These are phyloP conservation scores for Aspergillus chevalieri DNA, from an alignment of 2,329 filamentous ascomycete species.

Conservation along the genomic window DNA sequence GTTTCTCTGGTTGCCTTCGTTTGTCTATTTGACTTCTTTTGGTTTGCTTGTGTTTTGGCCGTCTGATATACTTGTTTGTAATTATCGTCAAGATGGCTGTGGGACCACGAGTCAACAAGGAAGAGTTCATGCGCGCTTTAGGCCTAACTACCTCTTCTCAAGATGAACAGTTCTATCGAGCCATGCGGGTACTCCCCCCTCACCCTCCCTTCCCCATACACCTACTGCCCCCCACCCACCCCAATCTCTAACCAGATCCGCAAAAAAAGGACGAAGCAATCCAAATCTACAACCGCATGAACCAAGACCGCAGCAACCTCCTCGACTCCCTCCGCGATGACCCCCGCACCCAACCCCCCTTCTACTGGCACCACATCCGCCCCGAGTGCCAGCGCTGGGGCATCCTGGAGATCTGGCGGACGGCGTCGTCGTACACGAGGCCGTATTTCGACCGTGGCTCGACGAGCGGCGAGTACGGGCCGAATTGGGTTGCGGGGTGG, in stretches of 20 bases:
- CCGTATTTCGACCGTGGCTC: conserved; percentile 36
- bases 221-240: background rate
- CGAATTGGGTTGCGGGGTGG: conserved; percentile 44
- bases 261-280: conserved; percentile 37
- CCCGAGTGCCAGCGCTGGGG: conserved; percentile 38
- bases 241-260: background rate
- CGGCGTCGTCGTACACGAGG: conserved; percentile 33
- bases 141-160: conserved; percentile 37
- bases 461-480: conserved; percentile 39
- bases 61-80: background rate
- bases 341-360: conserved; percentile 34
- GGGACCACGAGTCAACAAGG: conserved; percentile 40
- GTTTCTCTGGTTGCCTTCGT: background rate
- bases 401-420: conserved; percentile 38
- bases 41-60: background rate
- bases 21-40: background rate
- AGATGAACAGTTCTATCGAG: conserved; percentile 40
- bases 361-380: conserved; percentile 44
- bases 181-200: conserved; percentile 36
- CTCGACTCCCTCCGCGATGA: conserved; percentile 36
- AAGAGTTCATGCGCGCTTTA: conserved; percentile 42
- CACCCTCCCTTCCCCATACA: background rate
- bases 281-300: conserved; percentile 36
- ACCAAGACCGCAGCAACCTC: conserved; percentile 35
- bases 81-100: conserved; percentile 26